Percentiles rank a stretch among this genome's conserved stretches.
phyloP scores from a whole-genome alignment of 106 monocot species.

The Phalaenopsis equestris region DNA sequence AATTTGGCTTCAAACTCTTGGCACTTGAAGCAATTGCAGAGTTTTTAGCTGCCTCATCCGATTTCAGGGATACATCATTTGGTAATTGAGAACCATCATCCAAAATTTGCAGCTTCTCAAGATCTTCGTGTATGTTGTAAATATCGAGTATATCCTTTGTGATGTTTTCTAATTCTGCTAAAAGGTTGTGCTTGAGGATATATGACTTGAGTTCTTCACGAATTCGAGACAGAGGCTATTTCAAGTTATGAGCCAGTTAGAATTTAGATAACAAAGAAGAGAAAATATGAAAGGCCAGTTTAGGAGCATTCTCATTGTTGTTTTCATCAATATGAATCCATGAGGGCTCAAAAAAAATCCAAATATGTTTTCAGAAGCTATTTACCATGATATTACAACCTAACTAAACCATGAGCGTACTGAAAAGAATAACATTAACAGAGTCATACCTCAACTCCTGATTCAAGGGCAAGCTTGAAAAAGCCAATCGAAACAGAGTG shows the following conservation, averaged over 20 bases:
- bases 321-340: too few species aligned
- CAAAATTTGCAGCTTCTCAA: conserved; percentile 33
- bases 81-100: conserved; percentile 10
- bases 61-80: conserved; percentile 15
- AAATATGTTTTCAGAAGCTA: too few species aligned
- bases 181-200: conserved; percentile 36
- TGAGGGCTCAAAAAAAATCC: too few species aligned
- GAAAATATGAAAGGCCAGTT: too few species aligned
- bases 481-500: conserved; percentile 75
- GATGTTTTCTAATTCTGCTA: conserved; percentile 32
- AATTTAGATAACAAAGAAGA: background rate
- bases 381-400: too few species aligned
- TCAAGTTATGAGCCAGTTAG: background rate
- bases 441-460: conserved; percentile 68
- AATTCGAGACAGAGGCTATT: conserved; percentile 55
- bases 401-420: too few species aligned
- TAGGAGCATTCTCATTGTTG: too few species aligned
- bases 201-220: conserved; percentile 77
- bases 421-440: too few species aligned
- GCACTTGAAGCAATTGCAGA: conserved; percentile 4
- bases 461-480: conserved; percentile 82
- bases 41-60: conserved; percentile 13
- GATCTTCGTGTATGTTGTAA: conserved; percentile 54
- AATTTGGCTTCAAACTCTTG: conserved; percentile 46
- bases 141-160: conserved; percentile 56